Conservation (phyloP, 352 stramenopile genomes). For the Phytophthora melonis region DNA sequence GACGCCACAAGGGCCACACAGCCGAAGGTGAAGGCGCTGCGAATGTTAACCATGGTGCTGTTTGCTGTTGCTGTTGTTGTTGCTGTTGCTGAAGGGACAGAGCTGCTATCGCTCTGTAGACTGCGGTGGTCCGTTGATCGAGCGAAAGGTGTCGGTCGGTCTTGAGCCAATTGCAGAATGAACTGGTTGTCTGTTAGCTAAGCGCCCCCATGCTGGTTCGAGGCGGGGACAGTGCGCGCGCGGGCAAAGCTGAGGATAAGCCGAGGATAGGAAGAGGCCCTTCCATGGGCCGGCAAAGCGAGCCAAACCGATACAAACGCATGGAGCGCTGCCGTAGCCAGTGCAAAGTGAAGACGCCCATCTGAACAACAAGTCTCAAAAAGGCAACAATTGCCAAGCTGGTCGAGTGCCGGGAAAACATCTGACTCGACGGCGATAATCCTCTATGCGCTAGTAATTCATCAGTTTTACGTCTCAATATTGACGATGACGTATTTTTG, state of each 20-base stretch:
- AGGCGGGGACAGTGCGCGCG: slow-evolving; percentile 15
- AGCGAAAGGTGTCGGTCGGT: slow-evolving; percentile 7
- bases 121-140: slow-evolving; percentile 7
- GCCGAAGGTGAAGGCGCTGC: slow-evolving; percentile 22
- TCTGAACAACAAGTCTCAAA: slow-evolving; percentile 21
- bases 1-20: slow-evolving; percentile 23
- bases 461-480: background rate
- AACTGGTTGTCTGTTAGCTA: slow-evolving; percentile 28
- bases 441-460: background rate
- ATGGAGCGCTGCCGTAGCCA: slow-evolving; percentile 31
- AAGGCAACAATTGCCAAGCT: slow-evolving; percentile 18
- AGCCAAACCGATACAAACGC: slow-evolving; percentile 34
- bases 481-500: background rate
- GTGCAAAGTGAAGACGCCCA: slow-evolving; percentile 30
- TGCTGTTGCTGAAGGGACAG: slow-evolving; percentile 28
- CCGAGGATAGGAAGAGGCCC: slow-evolving; percentile 33
- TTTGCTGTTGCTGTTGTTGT: slow-evolving; percentile 18
- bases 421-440: slow-evolving; percentile 4
- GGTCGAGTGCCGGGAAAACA: slow-evolving; percentile 23
- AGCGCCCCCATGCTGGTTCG: slow-evolving; percentile 16
- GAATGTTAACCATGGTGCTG: slow-evolving; percentile 25
- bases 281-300: slow-evolving; percentile 29
- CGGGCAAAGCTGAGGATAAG: slow-evolving; percentile 44
- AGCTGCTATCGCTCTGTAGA: slow-evolving; percentile 30
- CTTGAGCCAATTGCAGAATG: slow-evolving; percentile 38